Evolutionary conservation across 768 basidiomycete genomes (phyloP), one percentile per base, ranked within the genome.

Genomic region (Suillus decipiens): DNA sequence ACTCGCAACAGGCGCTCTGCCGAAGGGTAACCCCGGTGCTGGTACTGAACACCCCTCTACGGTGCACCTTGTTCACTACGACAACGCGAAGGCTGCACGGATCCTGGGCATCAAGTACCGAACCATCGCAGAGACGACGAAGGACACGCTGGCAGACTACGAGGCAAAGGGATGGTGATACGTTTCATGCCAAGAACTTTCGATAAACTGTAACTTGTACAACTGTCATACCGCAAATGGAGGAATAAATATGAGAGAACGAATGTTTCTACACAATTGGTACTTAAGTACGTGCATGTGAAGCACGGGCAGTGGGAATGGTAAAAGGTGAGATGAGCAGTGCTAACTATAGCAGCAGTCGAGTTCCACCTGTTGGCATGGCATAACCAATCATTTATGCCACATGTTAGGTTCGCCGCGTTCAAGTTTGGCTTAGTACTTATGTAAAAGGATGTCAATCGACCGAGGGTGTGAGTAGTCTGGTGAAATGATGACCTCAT

Each of bases 81-180:
- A 79, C 61, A 70, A 72, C 3, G 50, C 72, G 10, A 85, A 85
- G 67, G 76, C 71, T 12, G 69, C 68, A 41, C 73, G 72, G 41
- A 70, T 84, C 2, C 71, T 84, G 6, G 80, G 81, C 4, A 60
- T 84, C 17, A 76, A 77, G 63, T 84, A 79, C 60, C 73, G 72
- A 15, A 73, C 75, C 4, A 75, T 77, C 45, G 77, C 76, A 64
- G 77, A 82, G 66, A 75, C 76, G 10, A 73, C 79, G 9, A 76
- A 63, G 60, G 84, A 81, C 63, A 75, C 72, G 9, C 58, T 84
- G 43, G 73, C 70, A 8, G 80, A 84, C 63, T 83, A 78, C 58
- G 78, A 79, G 66, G 69, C 66, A n/a, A 75, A 77, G 33, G 79
- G 80, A 1, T 83, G 80, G 82, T 78, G 69, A 64, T 43, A 28